Evolutionary conservation across 257 asterid species (phyloP).

Genomic region (Knoxia roxburghii): DNA sequence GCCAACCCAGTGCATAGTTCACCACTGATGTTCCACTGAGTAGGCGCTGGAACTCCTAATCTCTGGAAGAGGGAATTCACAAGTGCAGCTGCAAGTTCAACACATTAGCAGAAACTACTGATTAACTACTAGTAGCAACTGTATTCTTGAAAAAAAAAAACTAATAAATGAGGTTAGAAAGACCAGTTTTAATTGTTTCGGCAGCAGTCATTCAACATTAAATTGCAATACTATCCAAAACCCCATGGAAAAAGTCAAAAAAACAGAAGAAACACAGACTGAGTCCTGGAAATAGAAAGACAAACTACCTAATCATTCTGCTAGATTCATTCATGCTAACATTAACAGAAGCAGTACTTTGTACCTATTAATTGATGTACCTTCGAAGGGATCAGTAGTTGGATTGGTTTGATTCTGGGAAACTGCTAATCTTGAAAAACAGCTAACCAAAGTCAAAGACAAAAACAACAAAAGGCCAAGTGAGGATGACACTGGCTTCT

Average conservation of each 20-base stretch:
- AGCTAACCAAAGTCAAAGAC: not conserved
- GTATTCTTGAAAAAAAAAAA: too few relatives aligned
- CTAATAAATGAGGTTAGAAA: too few relatives aligned
- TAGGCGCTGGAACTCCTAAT: slow-evolving; percentile 31
- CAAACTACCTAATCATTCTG: not conserved
- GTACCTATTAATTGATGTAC: not conserved
- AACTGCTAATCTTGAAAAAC: slow-evolving; percentile 1
- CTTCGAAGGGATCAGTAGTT: slow-evolving; percentile 6
- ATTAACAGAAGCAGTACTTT: not conserved
- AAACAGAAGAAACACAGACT: too few relatives aligned
- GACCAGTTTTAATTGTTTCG: too few relatives aligned
- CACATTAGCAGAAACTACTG: not conserved
- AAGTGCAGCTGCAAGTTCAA: slow-evolving; percentile 36
- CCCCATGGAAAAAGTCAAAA: not conserved
- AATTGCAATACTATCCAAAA: too few relatives aligned
- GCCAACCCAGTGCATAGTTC: slow-evolving; percentile 65
- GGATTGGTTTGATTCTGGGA: not conserved
- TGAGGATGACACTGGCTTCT: too few relatives aligned
- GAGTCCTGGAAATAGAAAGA: not conserved
- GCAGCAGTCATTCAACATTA: too few relatives aligned
- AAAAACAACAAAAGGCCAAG: too few relatives aligned
- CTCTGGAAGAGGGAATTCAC: slow-evolving; percentile 41
- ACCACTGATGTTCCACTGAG: slow-evolving; percentile 56
- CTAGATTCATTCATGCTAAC: not conserved
- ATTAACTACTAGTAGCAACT: not conserved